Percentiles rank a stretch among this genome's conserved stretches.
These are phyloP conservation scores for Yamadazyma conglobata DNA, from an alignment of 1,139 yeast genomes.

Conservation along the genomic window DNA sequence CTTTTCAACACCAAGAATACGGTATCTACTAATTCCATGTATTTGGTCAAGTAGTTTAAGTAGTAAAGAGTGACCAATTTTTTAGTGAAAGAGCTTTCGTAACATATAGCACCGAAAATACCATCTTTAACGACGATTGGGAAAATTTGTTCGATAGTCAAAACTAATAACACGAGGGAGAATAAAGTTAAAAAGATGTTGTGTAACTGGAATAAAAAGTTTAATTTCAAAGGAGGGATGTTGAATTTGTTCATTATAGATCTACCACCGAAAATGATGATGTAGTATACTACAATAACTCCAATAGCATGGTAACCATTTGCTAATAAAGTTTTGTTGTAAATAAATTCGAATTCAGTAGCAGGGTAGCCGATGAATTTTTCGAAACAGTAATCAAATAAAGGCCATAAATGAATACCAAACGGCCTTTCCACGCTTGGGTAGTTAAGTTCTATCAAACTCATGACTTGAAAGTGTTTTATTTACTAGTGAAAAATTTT, in stretches of 20 bases:
- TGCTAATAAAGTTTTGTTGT: constrained; percentile 65
- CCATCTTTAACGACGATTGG: constrained; percentile 82
- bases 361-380: constrained; percentile 59
- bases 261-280: constrained; percentile 79
- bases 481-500: too few relatives aligned
- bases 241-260: constrained; percentile 43
- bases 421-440: constrained; percentile 84
- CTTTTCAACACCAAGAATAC: constrained; percentile 87
- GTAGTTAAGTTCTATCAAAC: constrained; percentile 17
- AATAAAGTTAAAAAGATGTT: constrained; percentile 70
- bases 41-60: constrained; percentile 73
- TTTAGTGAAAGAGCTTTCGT: constrained; percentile 78
- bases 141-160: constrained; percentile 78
- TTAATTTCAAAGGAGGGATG: constrained; percentile 67
- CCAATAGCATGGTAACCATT: constrained; percentile 64
- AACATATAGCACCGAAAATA: constrained; percentile 79
- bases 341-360: constrained; percentile 67
- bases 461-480: too few relatives aligned
- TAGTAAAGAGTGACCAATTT: constrained; percentile 80
- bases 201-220: constrained; percentile 61
- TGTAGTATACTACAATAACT: constrained; percentile 67
- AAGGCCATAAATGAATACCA: constrained; percentile 87
- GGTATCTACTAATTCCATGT: constrained; percentile 85
- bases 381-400: constrained; percentile 61
- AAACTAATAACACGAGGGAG: constrained; percentile 62